Percentiles rank a stretch among this genome's conserved stretches.
Conservation (phyloP, 78 protist genomes). For the Planoprotostelium fungivorum region DNA sequence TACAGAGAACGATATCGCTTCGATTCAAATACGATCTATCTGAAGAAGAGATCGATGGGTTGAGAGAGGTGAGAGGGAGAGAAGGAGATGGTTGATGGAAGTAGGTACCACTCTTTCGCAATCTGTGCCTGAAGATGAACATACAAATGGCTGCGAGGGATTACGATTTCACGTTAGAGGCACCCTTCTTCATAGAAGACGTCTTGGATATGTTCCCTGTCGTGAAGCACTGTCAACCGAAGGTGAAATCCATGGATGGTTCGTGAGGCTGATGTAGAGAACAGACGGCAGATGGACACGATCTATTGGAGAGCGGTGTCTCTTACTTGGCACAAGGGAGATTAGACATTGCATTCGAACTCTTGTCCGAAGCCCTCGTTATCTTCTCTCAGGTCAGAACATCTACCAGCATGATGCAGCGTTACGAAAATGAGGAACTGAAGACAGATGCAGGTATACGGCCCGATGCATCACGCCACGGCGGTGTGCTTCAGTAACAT, state of each 20-base stretch:
- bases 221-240: slow-evolving; percentile 55
- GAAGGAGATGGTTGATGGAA: not conserved
- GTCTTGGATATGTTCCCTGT: slow-evolving; percentile 38
- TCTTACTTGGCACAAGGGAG: slow-evolving; percentile 18
- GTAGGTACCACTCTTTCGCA: not conserved
- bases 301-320: slow-evolving; percentile 41
- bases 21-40: not conserved
- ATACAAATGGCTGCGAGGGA: slow-evolving; percentile 34
- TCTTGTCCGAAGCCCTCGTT: slow-evolving; percentile 23
- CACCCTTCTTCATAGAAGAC: slow-evolving; percentile 37
- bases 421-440: not conserved
- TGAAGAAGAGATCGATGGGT: not conserved
- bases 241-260: not conserved
- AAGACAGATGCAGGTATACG: too few relatives aligned
- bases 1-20: not conserved
- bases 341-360: slow-evolving; percentile 18
- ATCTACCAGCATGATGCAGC: not conserved
- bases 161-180: slow-evolving; percentile 40
- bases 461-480: slow-evolving; percentile 46
- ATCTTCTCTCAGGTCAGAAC: slow-evolving; percentile 38
- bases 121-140: slow-evolving; percentile 41
- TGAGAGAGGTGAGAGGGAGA: not conserved
- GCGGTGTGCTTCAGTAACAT: slow-evolving; percentile 35
- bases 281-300: slow-evolving; percentile 29
- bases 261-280: not conserved